Evolutionary conservation across 352 stramenopile genomes (phyloP), one percentile per base, ranked within the genome.

Genomic region (Saprolegnia parasitica): DNA sequence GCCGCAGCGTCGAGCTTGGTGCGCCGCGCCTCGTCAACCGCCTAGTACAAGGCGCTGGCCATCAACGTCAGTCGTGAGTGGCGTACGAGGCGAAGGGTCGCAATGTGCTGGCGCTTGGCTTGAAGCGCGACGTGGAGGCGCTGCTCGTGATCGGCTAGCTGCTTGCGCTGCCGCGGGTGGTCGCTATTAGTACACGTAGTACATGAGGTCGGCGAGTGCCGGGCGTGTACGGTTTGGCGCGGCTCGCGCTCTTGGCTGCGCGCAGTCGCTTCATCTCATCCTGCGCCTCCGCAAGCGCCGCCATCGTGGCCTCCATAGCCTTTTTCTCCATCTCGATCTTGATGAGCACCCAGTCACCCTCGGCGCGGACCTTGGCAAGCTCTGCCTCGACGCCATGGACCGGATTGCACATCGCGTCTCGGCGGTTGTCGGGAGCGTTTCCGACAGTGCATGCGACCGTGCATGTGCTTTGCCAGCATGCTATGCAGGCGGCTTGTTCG

Each of bases 241-340:
- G 49, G 2, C 13, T 3, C n/a, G 1, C 5, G 42, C 42, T n/a
- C 29, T 67, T 67, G 39, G 40, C 21, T 20, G 58, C 42, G n/a
- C 50, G 58, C 35, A 67, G n/a, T 13, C 35, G 37, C 15, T 40
- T 32, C 13, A 70, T 70, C 32, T 70, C 29, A 0, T 52, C 21
- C 24, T 60, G 47, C 8, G 40, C 49, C 13, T 18, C 21, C 5
- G 29, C 26, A 37, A 70, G 35, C 37, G 47, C 63, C 10, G 29
- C 8, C n/a, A 40, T 15, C 1, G 63, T 70, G 21, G 32, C 23
- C 10, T 60, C 63, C 45, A 70, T 52, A 5, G 24, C 50, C 37
- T 70, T 70, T 39, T 63, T 70, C 39, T 70, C 63, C 63, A 70
- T 70, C 26, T 70, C 63, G 40, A 70, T 70, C 37, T 70, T 70